Conservation (phyloP, 2,329 filamentous ascomycete species). For the Penicillium brasilianum region DNA sequence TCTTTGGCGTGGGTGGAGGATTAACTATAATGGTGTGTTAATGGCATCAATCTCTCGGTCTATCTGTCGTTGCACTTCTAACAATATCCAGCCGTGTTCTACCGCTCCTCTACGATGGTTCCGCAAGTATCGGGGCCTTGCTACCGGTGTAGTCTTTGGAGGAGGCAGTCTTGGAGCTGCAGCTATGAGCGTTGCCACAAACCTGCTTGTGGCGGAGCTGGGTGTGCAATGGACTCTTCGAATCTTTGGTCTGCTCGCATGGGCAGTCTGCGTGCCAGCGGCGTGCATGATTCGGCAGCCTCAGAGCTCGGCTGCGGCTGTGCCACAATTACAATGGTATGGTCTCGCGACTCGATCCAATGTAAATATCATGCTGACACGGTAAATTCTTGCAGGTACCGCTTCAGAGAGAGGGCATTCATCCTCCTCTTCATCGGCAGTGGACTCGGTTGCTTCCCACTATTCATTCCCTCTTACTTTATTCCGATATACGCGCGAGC, state of each 20-base stretch:
- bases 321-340: conserved; percentile 16
- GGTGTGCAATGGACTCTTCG: conserved; percentile 17
- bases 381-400: conserved; percentile 2
- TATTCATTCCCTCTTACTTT: conserved; percentile 18
- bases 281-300: conserved; percentile 13
- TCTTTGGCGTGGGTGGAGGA: conserved; percentile 19
- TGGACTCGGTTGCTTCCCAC: conserved; percentile 16
- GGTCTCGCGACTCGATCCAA: neutral
- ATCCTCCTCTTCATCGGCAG: conserved; percentile 16
- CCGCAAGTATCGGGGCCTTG: conserved; percentile 15
- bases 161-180: conserved; percentile 19
- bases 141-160: conserved; percentile 15
- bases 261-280: conserved; percentile 16
- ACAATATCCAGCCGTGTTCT: conserved; percentile 10
- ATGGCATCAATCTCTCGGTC: neutral
- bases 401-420: conserved; percentile 14
- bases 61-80: neutral
- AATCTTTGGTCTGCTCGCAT: conserved; percentile 15
- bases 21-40: conserved; percentile 17
- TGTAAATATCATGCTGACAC: neutral
- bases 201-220: conserved; percentile 11
- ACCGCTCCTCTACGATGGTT: conserved; percentile 17
- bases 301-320: conserved; percentile 4
- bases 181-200: conserved; percentile 15
- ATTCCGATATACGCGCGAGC: conserved; percentile 16